phyloP scores from a whole-genome alignment of 108 stramenopile genomes.

The Cyclotella baltica region DNA sequence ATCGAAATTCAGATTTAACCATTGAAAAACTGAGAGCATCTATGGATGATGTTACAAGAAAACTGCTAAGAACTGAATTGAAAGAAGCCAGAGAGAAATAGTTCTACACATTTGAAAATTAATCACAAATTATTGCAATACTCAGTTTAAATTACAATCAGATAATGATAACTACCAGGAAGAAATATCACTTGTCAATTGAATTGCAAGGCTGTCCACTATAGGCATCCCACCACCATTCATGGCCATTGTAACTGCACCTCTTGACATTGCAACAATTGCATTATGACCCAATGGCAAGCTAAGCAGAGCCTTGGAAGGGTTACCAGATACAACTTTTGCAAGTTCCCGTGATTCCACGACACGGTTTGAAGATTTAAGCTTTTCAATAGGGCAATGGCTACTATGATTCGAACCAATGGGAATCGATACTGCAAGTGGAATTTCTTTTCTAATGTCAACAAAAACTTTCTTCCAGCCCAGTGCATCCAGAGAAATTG shows the following conservation, averaged over 20 bases:
- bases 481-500: slow-evolving; percentile 66
- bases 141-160: background rate
- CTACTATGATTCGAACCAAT: slow-evolving; percentile 12
- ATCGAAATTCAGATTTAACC: slow-evolving; percentile 60
- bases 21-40: slow-evolving; percentile 55
- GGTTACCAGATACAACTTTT: slow-evolving; percentile 19
- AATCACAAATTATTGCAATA: background rate
- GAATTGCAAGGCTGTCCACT: slow-evolving; percentile 70
- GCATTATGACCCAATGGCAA: slow-evolving; percentile 80
- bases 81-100: slow-evolving; percentile 12
- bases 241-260: slow-evolving; percentile 48
- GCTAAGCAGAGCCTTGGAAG: background rate
- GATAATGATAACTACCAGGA: slow-evolving; percentile 48
- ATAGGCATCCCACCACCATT: slow-evolving; percentile 67
- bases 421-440: slow-evolving; percentile 29
- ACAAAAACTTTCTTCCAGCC: slow-evolving; percentile 87
- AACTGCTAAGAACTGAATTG: slow-evolving; percentile 31
- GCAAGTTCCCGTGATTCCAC: slow-evolving; percentile 37
- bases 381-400: slow-evolving; percentile 19
- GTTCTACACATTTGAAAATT: too few relatives aligned
- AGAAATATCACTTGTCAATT: slow-evolving; percentile 73
- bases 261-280: slow-evolving; percentile 76
- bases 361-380: slow-evolving; percentile 46
- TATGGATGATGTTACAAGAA: slow-evolving; percentile 59
- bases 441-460: slow-evolving; percentile 70